Base-by-base conservation (phyloP, 169 alveolate genomes). In the Cryptosporidium ubiquitum region DNA sequence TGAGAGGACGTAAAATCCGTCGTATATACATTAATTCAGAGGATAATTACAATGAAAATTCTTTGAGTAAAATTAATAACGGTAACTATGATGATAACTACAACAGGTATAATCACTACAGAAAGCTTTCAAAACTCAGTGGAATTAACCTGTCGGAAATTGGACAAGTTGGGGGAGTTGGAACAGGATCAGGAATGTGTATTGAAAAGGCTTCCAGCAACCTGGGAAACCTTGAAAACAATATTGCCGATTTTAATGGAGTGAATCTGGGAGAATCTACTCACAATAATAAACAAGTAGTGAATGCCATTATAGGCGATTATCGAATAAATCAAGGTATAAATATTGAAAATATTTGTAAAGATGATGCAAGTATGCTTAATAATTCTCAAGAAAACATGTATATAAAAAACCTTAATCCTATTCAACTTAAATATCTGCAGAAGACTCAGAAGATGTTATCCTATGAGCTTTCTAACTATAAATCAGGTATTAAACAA, bases 1-100 rank as follows among this genome's bases (percentile, higher is more conserved):
- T 61, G 40, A 75, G 86, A 75, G 86, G 86, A 58, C 86, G 86
- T 57, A 75, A 75, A 39, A 75, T 75, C 33, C 70, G 86, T 39
- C 52, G 86, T 23, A 60, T 75, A 40, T 75, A 75, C 23, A 75
- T 61, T 20, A 57, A 75, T 64, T 75, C 86, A 14, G 68, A 70
- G 35, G 71, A 75, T 75, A 75, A 57, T 33, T 75, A 35, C 33
- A 47, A 75, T 29, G 74, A 75, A 26, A 57, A 64, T 44, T 58
- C 51, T 23, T 39, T 57, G 66, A 73, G 51, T 37, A 73, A 60
- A 20, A 73, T 73, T n/a, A 73, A 73, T 57, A 70, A 70, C 42
- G 5, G n/a, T n/a, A 33, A 57, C 52, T 70, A 37, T 57, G 69
- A 73, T 39, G 85, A 73, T 14, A 57, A 73, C 44, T 55, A 29